These are phyloP conservation scores for Zymoseptoria ardabiliae DNA, from an alignment of 2,329 filamentous ascomycete genomes.

Conservation along the genomic window DNA sequence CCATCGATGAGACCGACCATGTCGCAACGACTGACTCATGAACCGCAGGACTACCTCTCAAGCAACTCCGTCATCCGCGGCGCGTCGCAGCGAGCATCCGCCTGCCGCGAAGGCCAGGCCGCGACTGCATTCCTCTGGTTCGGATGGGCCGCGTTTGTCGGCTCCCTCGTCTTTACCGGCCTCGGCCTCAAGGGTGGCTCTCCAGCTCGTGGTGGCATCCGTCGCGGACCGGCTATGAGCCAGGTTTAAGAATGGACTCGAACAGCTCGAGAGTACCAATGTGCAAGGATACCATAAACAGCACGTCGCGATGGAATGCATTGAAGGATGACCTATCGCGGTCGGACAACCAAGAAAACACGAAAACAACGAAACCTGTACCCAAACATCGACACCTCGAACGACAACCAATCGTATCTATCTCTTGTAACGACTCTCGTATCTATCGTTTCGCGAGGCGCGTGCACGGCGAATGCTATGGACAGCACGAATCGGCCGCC, in stretches of 20 bases:
- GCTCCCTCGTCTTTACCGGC: constrained; percentile 48
- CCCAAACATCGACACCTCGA: neutral
- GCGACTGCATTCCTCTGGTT: constrained; percentile 73
- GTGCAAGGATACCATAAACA: neutral
- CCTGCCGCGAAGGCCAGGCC: constrained; percentile 70
- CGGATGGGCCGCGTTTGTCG: constrained; percentile 57
- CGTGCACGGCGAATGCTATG: neutral
- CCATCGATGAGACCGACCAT: no score
- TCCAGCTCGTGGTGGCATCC: constrained; percentile 41
- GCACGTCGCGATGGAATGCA: neutral
- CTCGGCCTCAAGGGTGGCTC: constrained; percentile 42
- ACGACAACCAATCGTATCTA: neutral
- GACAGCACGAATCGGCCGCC: neutral
- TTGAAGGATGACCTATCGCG: neutral
- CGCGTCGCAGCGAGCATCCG: constrained; percentile 49
- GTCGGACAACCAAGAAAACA: neutral
- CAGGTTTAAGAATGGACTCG: constrained; percentile 41
- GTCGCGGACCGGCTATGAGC: constrained; percentile 47
- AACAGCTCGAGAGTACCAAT: neutral
- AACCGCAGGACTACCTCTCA: constrained; percentile 29
- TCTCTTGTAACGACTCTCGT: neutral
- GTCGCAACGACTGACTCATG: neutral
- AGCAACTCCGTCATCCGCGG: constrained; percentile 37
- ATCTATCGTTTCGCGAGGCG: neutral
- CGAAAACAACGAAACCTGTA: neutral